Conservation (phyloP, 768 basidiomycete species). For the Exidia glandulosa region DNA sequence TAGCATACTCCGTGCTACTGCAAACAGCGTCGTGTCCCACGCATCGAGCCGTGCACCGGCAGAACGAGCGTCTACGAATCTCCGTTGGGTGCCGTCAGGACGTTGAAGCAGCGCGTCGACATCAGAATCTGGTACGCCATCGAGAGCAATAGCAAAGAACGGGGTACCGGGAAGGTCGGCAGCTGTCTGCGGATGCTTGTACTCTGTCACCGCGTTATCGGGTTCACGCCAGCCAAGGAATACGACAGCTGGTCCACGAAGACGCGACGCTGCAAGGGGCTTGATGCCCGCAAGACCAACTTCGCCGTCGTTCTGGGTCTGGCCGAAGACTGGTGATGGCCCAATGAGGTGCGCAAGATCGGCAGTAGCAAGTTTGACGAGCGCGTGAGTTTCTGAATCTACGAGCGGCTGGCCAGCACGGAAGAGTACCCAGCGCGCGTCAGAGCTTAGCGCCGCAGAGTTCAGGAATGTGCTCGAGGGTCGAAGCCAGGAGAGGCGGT, state of each 20-base stretch:
- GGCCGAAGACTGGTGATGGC: constrained; percentile 56
- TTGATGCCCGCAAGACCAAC: constrained; percentile 14
- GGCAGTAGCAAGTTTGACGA: constrained; percentile 47
- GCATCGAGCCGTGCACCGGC: neutral
- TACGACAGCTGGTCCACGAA: constrained; percentile 49
- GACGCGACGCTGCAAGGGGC: constrained; percentile 43
- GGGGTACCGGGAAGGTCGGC: constrained; percentile 59
- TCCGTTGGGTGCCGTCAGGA: neutral
- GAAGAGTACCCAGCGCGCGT: constrained; percentile 71
- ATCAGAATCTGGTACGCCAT: constrained; percentile 24
- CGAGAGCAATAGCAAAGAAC: constrained; percentile 75
- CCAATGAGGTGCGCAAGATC: constrained; percentile 61
- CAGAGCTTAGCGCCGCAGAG: constrained; percentile 45
- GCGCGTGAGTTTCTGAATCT: constrained; percentile 12
- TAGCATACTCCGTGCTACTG: constrained; percentile 44
- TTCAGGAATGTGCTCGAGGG: constrained; percentile 68
- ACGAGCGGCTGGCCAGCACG: constrained; percentile 61
- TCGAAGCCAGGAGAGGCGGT: constrained; percentile 78
- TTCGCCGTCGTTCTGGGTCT: constrained; percentile 41
- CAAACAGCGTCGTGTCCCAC: neutral
- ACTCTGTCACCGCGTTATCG: constrained; percentile 35
- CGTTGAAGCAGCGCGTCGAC: neutral
- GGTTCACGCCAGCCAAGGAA: constrained; percentile 66
- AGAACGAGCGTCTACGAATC: neutral
- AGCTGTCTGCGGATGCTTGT: neutral